A percentile compares a stretch with the other conserved stretches of the same genome.
These are phyloP conservation scores for Jasminum sambac DNA, from an alignment of 257 asterid genomes.

Conservation along the genomic window DNA sequence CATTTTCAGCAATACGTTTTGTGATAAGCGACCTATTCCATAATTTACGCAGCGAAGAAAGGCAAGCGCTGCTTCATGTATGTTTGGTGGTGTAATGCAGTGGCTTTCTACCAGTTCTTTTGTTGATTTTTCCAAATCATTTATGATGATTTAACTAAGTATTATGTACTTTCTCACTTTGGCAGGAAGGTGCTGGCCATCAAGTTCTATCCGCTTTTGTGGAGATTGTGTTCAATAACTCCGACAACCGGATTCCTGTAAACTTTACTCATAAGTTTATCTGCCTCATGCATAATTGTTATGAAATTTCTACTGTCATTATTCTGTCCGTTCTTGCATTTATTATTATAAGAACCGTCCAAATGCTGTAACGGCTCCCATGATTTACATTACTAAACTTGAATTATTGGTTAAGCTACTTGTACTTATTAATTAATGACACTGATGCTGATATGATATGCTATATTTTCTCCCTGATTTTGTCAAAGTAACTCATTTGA, in stretches of 20 bases:
- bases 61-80: slow-evolving; percentile 92
- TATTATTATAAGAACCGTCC: not conserved
- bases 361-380: slow-evolving; percentile 14
- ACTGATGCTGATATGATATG: slow-evolving; percentile 11
- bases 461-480: slow-evolving; percentile 9
- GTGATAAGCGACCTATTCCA: slow-evolving; percentile 94
- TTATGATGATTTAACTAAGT: slow-evolving; percentile 10
- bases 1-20: slow-evolving; percentile 80
- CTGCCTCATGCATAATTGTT: slow-evolving; percentile 7
- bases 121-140: slow-evolving; percentile 5
- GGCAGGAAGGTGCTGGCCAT: slow-evolving; percentile 98
- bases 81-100: slow-evolving; percentile 34
- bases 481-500: not conserved
- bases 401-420: slow-evolving; percentile 1
- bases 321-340: slow-evolving; percentile 13
- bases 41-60: slow-evolving; percentile 89
- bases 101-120: slow-evolving; percentile 8
- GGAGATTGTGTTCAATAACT: slow-evolving; percentile 95
- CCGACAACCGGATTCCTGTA: slow-evolving; percentile 97
- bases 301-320: slow-evolving; percentile 10
- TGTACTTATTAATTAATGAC: not conserved
- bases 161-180: slow-evolving; percentile 23
- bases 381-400: slow-evolving; percentile 10
- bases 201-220: slow-evolving; percentile 93
- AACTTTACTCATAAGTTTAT: slow-evolving; percentile 5